Base-by-base conservation (phyloP, 2,329 filamentous ascomycete species). In the Neonectria neomacrospora region DNA sequence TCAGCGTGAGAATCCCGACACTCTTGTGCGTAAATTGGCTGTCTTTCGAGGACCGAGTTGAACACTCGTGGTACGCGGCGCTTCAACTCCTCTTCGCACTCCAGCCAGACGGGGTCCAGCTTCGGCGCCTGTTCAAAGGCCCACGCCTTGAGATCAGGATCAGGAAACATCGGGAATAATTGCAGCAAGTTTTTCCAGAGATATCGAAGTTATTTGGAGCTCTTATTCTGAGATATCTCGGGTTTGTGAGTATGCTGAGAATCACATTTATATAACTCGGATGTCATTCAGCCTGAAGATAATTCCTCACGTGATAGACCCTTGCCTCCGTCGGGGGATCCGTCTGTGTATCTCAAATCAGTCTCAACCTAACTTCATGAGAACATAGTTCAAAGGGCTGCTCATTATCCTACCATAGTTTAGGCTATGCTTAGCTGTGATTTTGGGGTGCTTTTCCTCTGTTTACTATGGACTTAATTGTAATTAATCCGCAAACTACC, bases 41-140 rank as follows among this genome's bases (percentile, higher is more conserved):
- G 81, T 47, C 77, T 76, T 28, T 75, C 74, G 22, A 77, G 50
- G 5, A 65, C 56, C 2, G 67, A 71, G 28, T 39, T 65, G 61
- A 73, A 73, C 11, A 66, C 61, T 34, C 45, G 63, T 18, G 70
- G 57, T 3, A 61, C 69, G 42, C 34, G 59, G 22, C 34, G 57
- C 58, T 67, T 69, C 42, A 66, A 42, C 12, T 74, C 67, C 28
- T 75, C 62, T 65, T 83, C 80, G 66, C 78, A 75, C 23, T 73
- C 71, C 9, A 81, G 61, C 81, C 82, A 84, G 45, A 71, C 76
- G 18, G 76, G 74, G 64, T 82, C 74, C 8, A 82, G 67, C 3
- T 76, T 75, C 8, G 82, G 81, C 7, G 79, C 76, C 6, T 64
- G 65, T 12, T 67, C 34, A 34, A 80, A 72, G 47, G 73, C 66